Conservation (phyloP, 805 yeast genomes). For the Suhomyces kilbournensis region DNA sequence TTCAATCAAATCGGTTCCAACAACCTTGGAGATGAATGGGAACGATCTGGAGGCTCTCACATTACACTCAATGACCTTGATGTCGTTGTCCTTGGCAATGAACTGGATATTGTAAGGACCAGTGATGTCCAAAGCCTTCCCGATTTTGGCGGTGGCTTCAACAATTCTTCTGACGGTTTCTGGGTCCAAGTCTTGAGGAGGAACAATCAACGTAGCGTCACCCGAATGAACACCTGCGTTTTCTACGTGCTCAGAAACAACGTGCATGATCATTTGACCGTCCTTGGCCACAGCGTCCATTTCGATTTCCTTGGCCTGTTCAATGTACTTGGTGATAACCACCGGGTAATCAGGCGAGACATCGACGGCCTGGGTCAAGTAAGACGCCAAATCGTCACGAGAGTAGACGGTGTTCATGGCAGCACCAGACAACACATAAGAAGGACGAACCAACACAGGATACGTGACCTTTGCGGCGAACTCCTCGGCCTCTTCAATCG, state of each 20-base stretch:
- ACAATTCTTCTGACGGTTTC: slow-evolving; percentile 90
- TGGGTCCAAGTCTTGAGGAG: slow-evolving; percentile 91
- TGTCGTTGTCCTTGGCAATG: slow-evolving; percentile 91
- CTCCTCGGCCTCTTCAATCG: slow-evolving; percentile 85
- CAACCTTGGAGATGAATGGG: slow-evolving; percentile 97
- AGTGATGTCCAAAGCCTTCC: slow-evolving; percentile 89
- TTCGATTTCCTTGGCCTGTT: slow-evolving; percentile 95
- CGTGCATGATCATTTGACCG: slow-evolving; percentile 94
- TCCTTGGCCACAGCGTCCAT: slow-evolving; percentile 98
- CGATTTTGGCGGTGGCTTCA: slow-evolving; percentile 94
- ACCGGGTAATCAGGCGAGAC: slow-evolving; percentile 98
- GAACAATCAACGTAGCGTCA: slow-evolving; percentile 95
- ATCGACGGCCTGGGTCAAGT: slow-evolving; percentile 90
- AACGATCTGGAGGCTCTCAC: slow-evolving; percentile 99
- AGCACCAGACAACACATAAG: slow-evolving; percentile 96
- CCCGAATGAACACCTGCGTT: slow-evolving; percentile 99
- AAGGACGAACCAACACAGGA: slow-evolving; percentile 96
- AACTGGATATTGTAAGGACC: slow-evolving; percentile 98
- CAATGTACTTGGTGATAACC: slow-evolving; percentile 93
- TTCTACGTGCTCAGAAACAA: slow-evolving; percentile 97
- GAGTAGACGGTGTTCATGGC: slow-evolving; percentile 98
- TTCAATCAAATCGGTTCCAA: slow-evolving; percentile 93
- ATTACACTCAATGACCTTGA: slow-evolving; percentile 97
- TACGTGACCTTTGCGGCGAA: slow-evolving; percentile 89
- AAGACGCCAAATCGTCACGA: slow-evolving; percentile 79